phyloP scores from a whole-genome alignment of 805 yeast species.

The Clavispora santaluciae region DNA sequence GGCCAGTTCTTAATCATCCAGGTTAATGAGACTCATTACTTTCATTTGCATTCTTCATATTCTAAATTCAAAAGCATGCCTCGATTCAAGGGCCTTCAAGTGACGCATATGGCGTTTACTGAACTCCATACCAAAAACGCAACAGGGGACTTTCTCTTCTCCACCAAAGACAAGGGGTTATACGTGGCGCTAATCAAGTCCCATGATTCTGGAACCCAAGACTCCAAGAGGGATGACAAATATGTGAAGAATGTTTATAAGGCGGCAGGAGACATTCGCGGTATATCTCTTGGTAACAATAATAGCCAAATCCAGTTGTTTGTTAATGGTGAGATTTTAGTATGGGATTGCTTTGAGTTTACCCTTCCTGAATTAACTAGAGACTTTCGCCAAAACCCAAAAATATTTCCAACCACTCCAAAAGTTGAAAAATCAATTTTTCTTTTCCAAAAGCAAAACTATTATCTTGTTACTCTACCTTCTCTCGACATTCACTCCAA shows the following conservation, averaged over 20 bases:
- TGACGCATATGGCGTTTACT: conserved; percentile 22
- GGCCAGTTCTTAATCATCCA: conserved; percentile 33
- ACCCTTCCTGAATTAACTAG: conserved; percentile 24
- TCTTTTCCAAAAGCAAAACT: conserved; percentile 13
- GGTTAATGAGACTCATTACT: conserved; percentile 24
- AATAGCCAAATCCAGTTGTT: conserved; percentile 22
- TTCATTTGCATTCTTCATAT: conserved; percentile 41
- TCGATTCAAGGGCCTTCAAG: conserved; percentile 42
- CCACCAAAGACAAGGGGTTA: conserved; percentile 26
- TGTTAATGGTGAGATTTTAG: conserved; percentile 13
- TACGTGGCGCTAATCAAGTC: conserved; percentile 24
- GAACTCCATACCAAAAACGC: conserved; percentile 4
- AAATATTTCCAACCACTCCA: not conserved
- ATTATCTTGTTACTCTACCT: conserved; percentile 11
- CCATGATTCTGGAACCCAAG: conserved; percentile 23
- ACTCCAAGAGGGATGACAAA: conserved; percentile 34
- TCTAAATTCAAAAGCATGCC: conserved; percentile 38
- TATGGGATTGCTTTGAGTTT: conserved; percentile 34
- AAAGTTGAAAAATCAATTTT: conserved; percentile 7
- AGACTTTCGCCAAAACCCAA: conserved; percentile 17
- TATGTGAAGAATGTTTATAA: conserved; percentile 25
- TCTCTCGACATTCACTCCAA: conserved; percentile 21
- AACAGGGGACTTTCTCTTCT: conserved; percentile 29
- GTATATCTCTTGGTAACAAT: conserved; percentile 17
- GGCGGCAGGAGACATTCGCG: conserved; percentile 11